Base-by-base conservation (phyloP, 2,329 filamentous ascomycete genomes). In the Cadophora luteo-olivacea region DNA sequence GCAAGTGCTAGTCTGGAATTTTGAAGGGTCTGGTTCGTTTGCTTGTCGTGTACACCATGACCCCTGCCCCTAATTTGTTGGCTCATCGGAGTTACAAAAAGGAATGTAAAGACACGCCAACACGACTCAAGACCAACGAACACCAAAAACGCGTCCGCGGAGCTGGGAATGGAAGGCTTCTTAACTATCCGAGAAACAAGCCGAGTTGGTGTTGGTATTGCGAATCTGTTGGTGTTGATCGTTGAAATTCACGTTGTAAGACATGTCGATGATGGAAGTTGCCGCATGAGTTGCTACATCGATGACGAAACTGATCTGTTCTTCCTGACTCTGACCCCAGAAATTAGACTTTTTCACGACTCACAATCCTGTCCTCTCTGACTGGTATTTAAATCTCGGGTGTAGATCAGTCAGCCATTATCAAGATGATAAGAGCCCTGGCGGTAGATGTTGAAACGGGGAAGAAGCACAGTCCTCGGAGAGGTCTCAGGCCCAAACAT, bases 401-500 rank as follows among this genome's bases (percentile, higher is more conserved):
- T 1, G 55, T 58, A 24, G 33, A 58, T 41, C 33, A 14, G 55
- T 58, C 19, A 58, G 55, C 55, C 55, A 58, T 58, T 24, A 58
- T 38, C n/a, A 36, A 58, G 32, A 38, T 11, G 19, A 58, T 58
- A 38, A 58, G 32, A 58, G 55, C 32, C 32, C 19, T 41, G 33
- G n/a, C 55, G 33, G 55, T 14, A 38, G 55, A 38, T 58, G n/a
- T 58, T 58, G 33, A 38, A 58, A 58, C 33, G 55, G 33, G 33
- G 33, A 58, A 58, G 32, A 58, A 58, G 55, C 55, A 58, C 55
- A 58, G 55, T 41, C n/a, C 55, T 58, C n/a, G 19, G 22, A 41
- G 55, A 41, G 55, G 55, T 58, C 55, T 58, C 55, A 58, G 55
- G 55, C 55, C 55, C 55, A 38, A 24, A 58, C 55, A 41, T 24